Evolutionary conservation across 257 asterid species (phyloP), one percentile per base, ranked within the genome.

Genomic region (Striga asiatica): DNA sequence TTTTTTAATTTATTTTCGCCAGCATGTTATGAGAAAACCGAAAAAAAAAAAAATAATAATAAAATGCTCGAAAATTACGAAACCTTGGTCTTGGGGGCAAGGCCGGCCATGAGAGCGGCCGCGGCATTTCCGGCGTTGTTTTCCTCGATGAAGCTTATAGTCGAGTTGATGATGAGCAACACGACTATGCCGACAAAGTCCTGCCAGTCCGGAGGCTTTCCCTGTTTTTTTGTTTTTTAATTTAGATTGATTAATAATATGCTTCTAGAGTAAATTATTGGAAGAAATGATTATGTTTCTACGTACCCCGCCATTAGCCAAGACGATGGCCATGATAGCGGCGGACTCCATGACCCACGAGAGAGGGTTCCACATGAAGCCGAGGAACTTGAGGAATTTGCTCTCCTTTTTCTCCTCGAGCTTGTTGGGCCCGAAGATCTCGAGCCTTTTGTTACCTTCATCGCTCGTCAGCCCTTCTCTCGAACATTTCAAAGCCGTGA

Each of bases 291-390:
- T n/a, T n/a, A n/a, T n/a, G n/a, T n/a, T n/a, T n/a, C n/a, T n/a
- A n/a, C n/a, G n/a, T n/a, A 79, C 86, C 74, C 86, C 86, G 74
- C 86, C 86, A 48, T 76, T 77, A 24, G 88, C 81, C 75, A 89
- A 69, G 54, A 32, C 82, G 61, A 89, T 85, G 62, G 95, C 94
- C 97, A 89, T 89, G 11, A 89, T 61, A 16, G 97, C 95, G 23
- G 97, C 97, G 61, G 10, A 31, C 28, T 89, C 97, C 97, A 89
- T 89, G 61, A 89, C 97, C 97, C 97, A 89, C 41, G 97, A 89
- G 11, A 89, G 94, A 65, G 95, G 97, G 71, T 85, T 89, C 97
- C 97, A 89, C 97, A 89, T 89, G 47, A 89, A 89, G 18, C 97
- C 97, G 69, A 89, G 66, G 74, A 85, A 77, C 60, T 67, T 77